Evolutionary conservation across 371 early-diverging fungal genomes (phyloP).

Genomic region (Nematocida sp.): DNA sequence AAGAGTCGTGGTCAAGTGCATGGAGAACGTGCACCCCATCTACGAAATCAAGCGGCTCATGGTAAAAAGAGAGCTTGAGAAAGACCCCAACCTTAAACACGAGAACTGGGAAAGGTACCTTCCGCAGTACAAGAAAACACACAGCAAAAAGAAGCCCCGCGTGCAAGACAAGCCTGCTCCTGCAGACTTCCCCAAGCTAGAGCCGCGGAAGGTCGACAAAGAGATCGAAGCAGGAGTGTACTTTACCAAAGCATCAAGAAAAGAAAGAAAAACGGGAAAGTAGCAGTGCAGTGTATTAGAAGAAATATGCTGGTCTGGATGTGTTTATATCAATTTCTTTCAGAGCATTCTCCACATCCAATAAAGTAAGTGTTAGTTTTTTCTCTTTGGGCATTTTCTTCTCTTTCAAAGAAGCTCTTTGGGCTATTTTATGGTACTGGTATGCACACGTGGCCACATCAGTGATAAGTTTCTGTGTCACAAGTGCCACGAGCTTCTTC

Average conservation of each 20-base stretch:
- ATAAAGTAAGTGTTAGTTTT: constrained; percentile 62
- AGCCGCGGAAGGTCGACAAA: constrained; percentile 45
- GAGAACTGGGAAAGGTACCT: constrained; percentile 96
- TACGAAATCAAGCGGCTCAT: constrained; percentile 95
- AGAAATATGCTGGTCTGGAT: constrained; percentile 63
- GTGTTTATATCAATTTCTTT: constrained; percentile 64
- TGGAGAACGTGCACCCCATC: constrained; percentile 97
- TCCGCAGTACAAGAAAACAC: constrained; percentile 88
- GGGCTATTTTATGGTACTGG: constrained; percentile 64
- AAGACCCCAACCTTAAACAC: constrained; percentile 81
- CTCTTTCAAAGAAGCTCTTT: constrained; percentile 64
- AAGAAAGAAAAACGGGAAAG: constrained; percentile 9
- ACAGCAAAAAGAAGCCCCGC: constrained; percentile 69
- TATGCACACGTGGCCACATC: constrained; percentile 61
- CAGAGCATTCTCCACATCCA: constrained; percentile 64
- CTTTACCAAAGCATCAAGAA: constrained; percentile 25
- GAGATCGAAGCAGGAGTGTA: constrained; percentile 56
- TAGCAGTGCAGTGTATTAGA: constrained; percentile 43
- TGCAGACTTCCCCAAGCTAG: constrained; percentile 23
- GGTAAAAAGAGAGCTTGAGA: constrained; percentile 90
- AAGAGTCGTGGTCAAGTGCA: constrained; percentile 81
- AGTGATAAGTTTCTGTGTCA: constrained; percentile 65
- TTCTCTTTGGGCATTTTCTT: constrained; percentile 64
- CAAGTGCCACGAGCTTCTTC: constrained; percentile 62
- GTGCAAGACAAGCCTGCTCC: constrained; percentile 21